Conservation (phyloP, 371 early-diverging fungal genomes). For the Mucor racemosus region DNA sequence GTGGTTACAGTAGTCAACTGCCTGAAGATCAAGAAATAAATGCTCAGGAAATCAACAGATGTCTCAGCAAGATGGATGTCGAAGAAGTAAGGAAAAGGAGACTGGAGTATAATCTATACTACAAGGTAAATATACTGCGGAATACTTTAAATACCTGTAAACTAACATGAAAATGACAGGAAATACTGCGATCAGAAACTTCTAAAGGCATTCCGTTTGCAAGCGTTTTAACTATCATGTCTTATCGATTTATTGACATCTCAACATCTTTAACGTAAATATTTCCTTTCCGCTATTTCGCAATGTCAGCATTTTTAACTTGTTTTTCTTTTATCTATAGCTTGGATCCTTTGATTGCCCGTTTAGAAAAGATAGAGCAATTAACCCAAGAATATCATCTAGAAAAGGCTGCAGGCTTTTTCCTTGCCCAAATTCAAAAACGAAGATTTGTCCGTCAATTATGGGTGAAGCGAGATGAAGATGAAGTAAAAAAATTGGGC, state of each 20-base stretch:
- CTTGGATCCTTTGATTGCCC: constrained; percentile 43
- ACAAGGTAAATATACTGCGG: constrained; percentile 36
- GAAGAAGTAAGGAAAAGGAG: constrained; percentile 38
- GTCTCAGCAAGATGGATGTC: constrained; percentile 31
- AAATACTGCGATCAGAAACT: constrained; percentile 45
- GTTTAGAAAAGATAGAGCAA: constrained; percentile 49
- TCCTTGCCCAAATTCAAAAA: constrained; percentile 44
- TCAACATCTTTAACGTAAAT: constrained; percentile 58
- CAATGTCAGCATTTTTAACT: background rate
- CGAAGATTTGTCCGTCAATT: constrained; percentile 43
- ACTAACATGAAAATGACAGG: constrained; percentile 22
- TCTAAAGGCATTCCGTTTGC: constrained; percentile 60
- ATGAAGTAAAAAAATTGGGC: constrained; percentile 41
- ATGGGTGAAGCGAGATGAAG: constrained; percentile 53
- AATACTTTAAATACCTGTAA: background rate
- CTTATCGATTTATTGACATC: constrained; percentile 56
- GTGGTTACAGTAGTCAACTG: background rate
- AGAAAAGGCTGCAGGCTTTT: constrained; percentile 52
- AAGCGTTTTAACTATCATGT: constrained; percentile 55
- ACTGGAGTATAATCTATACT: constrained; percentile 53
- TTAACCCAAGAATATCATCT: constrained; percentile 46
- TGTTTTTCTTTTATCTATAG: constrained; percentile 20
- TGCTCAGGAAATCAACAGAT: constrained; percentile 28
- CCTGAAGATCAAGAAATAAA: constrained; percentile 20
- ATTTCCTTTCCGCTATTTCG: background rate